Evolutionary conservation across 208 protist genomes (phyloP).

Genomic region (Leishmania martiniquensis): DNA sequence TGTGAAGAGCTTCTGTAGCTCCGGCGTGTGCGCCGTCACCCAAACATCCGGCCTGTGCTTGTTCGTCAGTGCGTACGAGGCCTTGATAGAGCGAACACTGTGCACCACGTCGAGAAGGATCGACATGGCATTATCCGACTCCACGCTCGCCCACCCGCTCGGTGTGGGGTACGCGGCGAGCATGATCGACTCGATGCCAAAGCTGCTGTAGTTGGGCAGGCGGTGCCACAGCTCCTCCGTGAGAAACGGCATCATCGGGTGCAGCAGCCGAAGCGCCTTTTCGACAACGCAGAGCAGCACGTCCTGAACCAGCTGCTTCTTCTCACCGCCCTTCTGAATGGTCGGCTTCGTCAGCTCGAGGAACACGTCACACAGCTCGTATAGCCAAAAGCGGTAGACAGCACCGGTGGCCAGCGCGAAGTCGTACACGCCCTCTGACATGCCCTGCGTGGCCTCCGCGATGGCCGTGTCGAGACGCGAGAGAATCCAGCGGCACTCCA

Average conservation of each 20-base stretch:
- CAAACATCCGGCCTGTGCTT: constrained; percentile 89
- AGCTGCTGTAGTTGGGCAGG: constrained; percentile 88
- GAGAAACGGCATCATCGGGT: constrained; percentile 99
- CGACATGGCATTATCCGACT: constrained; percentile 83
- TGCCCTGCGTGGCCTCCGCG: constrained; percentile 63
- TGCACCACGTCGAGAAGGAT: constrained; percentile 88
- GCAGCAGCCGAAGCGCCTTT: constrained; percentile 94
- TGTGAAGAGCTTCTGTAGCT: constrained; percentile 48
- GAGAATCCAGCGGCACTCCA: constrained; percentile 98
- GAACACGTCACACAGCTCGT: constrained; percentile 99
- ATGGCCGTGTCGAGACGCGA: constrained; percentile 89
- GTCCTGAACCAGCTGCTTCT: constrained; percentile 88
- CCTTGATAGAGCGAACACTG: constrained; percentile 88
- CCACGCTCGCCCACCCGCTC: constrained; percentile 61
- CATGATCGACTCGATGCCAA: constrained; percentile 85
- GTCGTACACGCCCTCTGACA: constrained; percentile 88
- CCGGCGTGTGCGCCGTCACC: constrained; percentile 56
- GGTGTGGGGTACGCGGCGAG: constrained; percentile 80
- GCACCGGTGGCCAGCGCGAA: constrained; percentile 92
- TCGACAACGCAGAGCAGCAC: constrained; percentile 94
- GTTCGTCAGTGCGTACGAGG: constrained; percentile 89
- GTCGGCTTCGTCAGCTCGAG: constrained; percentile 95
- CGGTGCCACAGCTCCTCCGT: constrained; percentile 99
- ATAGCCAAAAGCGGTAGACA: constrained; percentile 97
- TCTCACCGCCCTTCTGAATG: constrained; percentile 75